phyloP scores from a whole-genome alignment of 2,329 filamentous ascomycete genomes.

The Fusarium longipes region DNA sequence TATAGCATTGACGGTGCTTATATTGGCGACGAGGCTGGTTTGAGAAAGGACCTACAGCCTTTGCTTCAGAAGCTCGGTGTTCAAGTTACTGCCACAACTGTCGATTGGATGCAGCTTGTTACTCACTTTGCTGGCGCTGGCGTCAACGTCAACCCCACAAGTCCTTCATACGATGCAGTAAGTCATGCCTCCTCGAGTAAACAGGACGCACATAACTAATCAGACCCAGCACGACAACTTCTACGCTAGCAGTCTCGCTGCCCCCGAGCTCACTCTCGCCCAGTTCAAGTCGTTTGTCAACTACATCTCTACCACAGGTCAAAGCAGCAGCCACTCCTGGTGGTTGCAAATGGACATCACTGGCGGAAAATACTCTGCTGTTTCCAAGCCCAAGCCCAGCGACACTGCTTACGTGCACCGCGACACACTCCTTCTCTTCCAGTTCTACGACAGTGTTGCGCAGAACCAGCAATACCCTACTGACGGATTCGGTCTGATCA shows the following conservation, averaged over 20 bases:
- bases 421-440: constrained; percentile 61
- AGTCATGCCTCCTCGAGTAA: not conserved
- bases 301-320: constrained; percentile 38
- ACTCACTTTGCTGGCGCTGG: constrained; percentile 38
- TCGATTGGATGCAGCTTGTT: constrained; percentile 45
- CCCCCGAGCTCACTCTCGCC: constrained; percentile 32
- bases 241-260: constrained; percentile 48
- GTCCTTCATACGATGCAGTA: constrained; percentile 41
- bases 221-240: constrained; percentile 45
- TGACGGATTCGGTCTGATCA: constrained; percentile 51
- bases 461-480: constrained; percentile 45
- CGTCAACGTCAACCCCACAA: constrained; percentile 39
- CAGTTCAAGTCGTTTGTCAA: constrained; percentile 45
- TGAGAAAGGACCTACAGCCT: constrained; percentile 36
- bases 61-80: constrained; percentile 34
- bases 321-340: constrained; percentile 38
- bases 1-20: constrained; percentile 46
- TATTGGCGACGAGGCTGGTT: constrained; percentile 29
- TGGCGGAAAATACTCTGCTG: constrained; percentile 52
- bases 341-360: constrained; percentile 50
- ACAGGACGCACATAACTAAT: not conserved
- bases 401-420: constrained; percentile 55
- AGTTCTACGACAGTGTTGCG: constrained; percentile 58
- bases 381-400: constrained; percentile 47
- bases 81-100: constrained; percentile 20